phyloP scores from a whole-genome alignment of 495 filamentous ascomycete genomes.

The Hypomontagnella monticulosa region DNA sequence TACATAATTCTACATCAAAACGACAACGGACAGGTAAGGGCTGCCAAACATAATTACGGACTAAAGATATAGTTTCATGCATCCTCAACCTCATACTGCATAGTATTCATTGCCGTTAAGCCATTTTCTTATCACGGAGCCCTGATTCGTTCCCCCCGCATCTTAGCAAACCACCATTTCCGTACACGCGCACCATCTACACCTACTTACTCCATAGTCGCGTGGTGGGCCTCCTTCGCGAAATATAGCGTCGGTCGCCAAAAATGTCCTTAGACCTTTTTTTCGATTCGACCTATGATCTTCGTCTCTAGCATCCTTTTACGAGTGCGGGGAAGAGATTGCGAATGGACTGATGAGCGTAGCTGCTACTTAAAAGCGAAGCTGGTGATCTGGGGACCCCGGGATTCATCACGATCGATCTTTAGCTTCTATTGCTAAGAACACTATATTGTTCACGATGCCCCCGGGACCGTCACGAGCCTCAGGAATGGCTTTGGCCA shows the following conservation, averaged over 20 bases:
- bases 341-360: conserved; percentile 18
- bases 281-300: conserved; percentile 11
- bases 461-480: conserved; percentile 6
- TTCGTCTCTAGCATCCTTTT: conserved; percentile 6
- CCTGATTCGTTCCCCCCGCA: conserved; percentile 40
- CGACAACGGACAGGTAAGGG: background rate
- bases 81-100: conserved; percentile 24
- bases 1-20: conserved; percentile 16
- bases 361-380: conserved; percentile 9
- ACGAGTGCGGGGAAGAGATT: conserved; percentile 20
- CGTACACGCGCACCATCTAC: background rate
- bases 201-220: conserved; percentile 22
- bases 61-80: conserved; percentile 22
- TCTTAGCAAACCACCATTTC: conserved; percentile 19
- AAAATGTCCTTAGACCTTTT: background rate
- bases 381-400: conserved; percentile 21
- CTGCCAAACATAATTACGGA: background rate
- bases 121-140: conserved; percentile 26
- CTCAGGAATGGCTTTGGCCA: background rate
- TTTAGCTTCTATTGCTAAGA: conserved; percentile 1
- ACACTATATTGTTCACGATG: conserved; percentile 29
- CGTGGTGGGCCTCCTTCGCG: conserved; percentile 11
- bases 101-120: conserved; percentile 17
- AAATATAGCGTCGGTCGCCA: conserved; percentile 19
- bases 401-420: conserved; percentile 13